These are phyloP conservation scores for Penicillium sp. DNA, from an alignment of 2,329 filamentous ascomycete genomes.

Conservation along the genomic window DNA sequence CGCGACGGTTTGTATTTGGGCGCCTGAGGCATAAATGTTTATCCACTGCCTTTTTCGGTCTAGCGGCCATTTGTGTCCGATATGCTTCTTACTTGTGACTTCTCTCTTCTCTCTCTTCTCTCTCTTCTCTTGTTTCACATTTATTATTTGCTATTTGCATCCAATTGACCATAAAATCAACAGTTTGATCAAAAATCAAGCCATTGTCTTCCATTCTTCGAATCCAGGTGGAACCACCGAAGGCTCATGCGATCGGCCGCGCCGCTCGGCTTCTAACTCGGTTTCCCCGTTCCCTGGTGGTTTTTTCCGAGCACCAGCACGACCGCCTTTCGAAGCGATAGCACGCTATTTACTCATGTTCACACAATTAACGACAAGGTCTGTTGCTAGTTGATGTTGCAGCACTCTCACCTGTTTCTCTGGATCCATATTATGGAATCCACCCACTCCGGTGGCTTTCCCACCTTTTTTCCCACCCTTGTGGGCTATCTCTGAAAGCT, in stretches of 20 bases:
- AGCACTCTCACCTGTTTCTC: slow-evolving; percentile 27
- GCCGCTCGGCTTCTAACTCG: slow-evolving; percentile 4
- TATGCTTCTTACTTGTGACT: neutral
- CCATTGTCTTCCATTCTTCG: slow-evolving; percentile 21
- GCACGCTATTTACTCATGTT: slow-evolving; percentile 15
- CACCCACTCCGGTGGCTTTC: slow-evolving; percentile 26
- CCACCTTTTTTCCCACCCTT: slow-evolving; percentile 30
- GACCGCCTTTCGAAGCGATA: slow-evolving; percentile 29
- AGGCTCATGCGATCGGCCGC: slow-evolving; percentile 14
- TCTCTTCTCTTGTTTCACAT: neutral
- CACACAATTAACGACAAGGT: neutral
- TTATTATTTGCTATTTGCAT: neutral
- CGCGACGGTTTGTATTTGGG: neutral
- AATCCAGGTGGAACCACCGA: slow-evolving; percentile 22
- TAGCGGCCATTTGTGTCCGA: slow-evolving; percentile 8
- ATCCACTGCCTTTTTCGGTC: slow-evolving; percentile 16
- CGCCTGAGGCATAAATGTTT: slow-evolving; percentile 24
- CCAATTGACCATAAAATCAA: neutral
- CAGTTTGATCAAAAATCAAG: neutral
- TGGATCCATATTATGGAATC: slow-evolving; percentile 30
- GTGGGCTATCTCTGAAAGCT: slow-evolving; percentile 26
- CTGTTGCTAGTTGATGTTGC: neutral
- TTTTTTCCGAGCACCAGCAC: slow-evolving; percentile 7
- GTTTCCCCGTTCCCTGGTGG: slow-evolving; percentile 7
- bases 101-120: neutral